phyloP scores from a whole-genome alignment of 2,329 filamentous ascomycete genomes.

The Ilyonectria robusta region DNA sequence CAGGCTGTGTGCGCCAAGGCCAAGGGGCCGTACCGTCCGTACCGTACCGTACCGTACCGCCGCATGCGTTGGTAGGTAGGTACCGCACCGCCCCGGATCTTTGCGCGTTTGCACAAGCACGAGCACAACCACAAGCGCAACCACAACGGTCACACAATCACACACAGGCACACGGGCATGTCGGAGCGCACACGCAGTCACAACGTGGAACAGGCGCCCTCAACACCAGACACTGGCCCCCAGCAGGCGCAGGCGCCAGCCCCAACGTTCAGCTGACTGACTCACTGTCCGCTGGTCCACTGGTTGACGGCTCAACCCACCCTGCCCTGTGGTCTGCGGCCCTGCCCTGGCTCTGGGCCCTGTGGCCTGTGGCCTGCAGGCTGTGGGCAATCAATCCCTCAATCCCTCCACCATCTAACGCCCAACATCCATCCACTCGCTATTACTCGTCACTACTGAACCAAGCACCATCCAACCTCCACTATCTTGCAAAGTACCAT shows the following conservation, averaged over 20 bases:
- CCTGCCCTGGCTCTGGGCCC: background rate
- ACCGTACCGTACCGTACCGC: background rate
- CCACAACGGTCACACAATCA: background rate
- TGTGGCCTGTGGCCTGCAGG: background rate
- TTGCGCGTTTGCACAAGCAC: background rate
- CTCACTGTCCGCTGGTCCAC: background rate
- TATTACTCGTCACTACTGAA: no score
- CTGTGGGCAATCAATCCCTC: background rate
- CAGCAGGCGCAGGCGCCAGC: conserved; percentile 2
- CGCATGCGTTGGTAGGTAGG: background rate
- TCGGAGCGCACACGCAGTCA: background rate
- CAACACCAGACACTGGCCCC: background rate
- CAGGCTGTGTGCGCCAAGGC: conserved; percentile 1
- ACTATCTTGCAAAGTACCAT: background rate
- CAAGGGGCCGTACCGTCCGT: conserved; percentile 3
- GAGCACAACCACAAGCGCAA: background rate
- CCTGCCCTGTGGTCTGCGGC: conserved; percentile 11
- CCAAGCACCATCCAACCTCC: background rate
- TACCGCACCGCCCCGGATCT: background rate
- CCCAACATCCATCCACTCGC: background rate
- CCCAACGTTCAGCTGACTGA: conserved; percentile 21
- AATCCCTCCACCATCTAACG: background rate
- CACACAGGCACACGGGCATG: background rate
- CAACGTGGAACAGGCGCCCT: background rate
- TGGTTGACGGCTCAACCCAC: conserved; percentile 8